Base-by-base conservation (phyloP, 176 grass and related monocot genomes). In the Oryza coarctata region DNA sequence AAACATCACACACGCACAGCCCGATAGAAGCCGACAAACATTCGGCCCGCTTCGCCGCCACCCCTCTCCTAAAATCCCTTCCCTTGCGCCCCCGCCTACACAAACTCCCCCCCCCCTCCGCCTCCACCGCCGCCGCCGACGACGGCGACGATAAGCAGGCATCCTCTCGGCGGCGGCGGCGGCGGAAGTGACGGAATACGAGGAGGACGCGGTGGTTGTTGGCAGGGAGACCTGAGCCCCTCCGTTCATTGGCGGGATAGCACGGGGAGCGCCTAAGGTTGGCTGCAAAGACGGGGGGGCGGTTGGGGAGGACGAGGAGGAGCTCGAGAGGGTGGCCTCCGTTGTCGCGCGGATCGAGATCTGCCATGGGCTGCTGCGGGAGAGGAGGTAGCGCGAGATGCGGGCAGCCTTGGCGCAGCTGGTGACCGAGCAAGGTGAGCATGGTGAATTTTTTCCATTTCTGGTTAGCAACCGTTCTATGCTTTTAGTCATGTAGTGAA, bases 361-460 rank as follows among this genome's bases (percentile, higher is more conserved):
- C 38, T 89, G 70, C 76, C 79, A 88, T 86, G 84, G 62, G 62
- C 69, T 98, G 57, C 78, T 94, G 29, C 65, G 70, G 73, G 86
- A 91, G 52, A 81, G 71, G 50, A 89, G 86, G 78, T 93, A 91
- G 84, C 71, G n/a, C 50, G 88, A 91, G 78, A 91, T 91, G 82
- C 82, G 86, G 30, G 58, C 61, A 2, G 20, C 18, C 74, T 76
- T 98, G 84, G 81, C 40, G 22, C 49, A 91, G 73, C 72, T 94
- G 52, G 81, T 91, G 63, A 74, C 31, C n/a, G 79, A 89, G 26
- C 74, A 91, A 93, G 92, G 95, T 93, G 85, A 78, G 78, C 35
- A 5, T 49, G 15, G 18, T 40, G 4, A 34, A 5, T 28, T 27
- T 76, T 29, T 4, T 5, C 32, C 43, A 17, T 43, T 64, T 43